Percentiles rank a stretch among this genome's conserved stretches.
Evolutionary conservation across 208 protist genomes (phyloP).

Genomic region (Acanthamoeba rhysodes): DNA sequence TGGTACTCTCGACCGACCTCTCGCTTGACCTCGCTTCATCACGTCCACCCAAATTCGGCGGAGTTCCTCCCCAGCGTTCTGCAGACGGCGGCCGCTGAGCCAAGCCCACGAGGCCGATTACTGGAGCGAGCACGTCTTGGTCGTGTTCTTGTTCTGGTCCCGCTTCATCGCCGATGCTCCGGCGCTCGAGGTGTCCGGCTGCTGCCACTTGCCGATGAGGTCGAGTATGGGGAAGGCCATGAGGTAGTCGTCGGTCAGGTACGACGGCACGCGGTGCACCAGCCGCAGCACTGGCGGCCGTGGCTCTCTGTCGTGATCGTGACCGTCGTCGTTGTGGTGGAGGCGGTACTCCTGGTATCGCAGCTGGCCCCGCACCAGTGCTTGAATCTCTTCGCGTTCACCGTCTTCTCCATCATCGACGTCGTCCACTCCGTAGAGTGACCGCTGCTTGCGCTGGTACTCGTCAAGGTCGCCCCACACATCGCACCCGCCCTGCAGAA

Average conservation of each 20-base stretch:
- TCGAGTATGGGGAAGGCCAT: slow-evolving; percentile 33
- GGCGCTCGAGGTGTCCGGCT: not conserved
- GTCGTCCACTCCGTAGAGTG: no score
- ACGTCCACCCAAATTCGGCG: not conserved
- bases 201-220: not conserved
- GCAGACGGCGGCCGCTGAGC: not conserved
- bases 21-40: not conserved
- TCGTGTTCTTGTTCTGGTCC: not conserved
- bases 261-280: not conserved
- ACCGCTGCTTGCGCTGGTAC: not conserved
- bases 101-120: not conserved
- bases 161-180: no score
- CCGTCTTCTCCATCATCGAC: not conserved
- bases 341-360: not conserved
- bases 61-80: not conserved
- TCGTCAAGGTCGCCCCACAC: slow-evolving; percentile 42
- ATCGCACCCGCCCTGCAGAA: slow-evolving; percentile 32
- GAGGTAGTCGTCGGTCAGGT: slow-evolving; percentile 39
- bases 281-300: slow-evolving; percentile 3
- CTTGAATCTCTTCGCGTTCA: not conserved
- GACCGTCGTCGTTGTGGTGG: not conserved
- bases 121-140: not conserved
- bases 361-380: not conserved
- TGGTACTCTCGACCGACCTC: no score
- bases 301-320: not conserved